Base-by-base conservation (phyloP, 345 rosid genomes). In the Gossypium australe region DNA sequence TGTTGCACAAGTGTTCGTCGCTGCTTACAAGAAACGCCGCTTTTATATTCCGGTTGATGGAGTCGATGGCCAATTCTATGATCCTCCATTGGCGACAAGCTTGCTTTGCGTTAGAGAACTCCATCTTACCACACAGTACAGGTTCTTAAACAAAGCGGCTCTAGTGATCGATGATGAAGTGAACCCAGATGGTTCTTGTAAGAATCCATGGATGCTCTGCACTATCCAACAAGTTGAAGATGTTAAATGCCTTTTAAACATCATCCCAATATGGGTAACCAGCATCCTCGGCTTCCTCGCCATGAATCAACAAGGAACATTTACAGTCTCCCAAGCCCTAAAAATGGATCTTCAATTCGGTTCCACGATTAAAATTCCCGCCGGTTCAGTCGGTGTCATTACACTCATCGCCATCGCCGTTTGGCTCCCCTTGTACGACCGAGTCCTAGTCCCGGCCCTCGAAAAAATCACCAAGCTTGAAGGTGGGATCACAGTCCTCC, bases 61-160 rank as follows among this genome's bases (percentile, higher is more conserved):
- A 43, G 74, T 47, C 11, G 52, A 14, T 60, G 61, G 59, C 34
- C 53, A 41, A 6, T 83, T 70, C 18, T 84, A 80, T 38, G 86
- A 87, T 59, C 89, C 87, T 18, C 83, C 87, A n/a, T 17, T 61
- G 44, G 81, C 79, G 53, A 80, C 79, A 51, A 76, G 75, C 41
- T 68, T 77, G 2, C 9, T 80, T 9, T 63, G 81, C 38, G 34
- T 11, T 22, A 20, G 13, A 17, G 81, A 86, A 79, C 83, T 85
- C 9, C 86, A 83, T 22, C 82, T 85, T 55, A 87, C 94, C 27
- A 78, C 81, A 44, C 82, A 79, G 24, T 80, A 72, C 84, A 88
- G 91, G 97, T 87, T 78, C 69, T 76, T 86, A 67, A 87, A 89
- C 73, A 81, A 85, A 61, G 88, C 86, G 34, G 87, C 82, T 53